phyloP scores from a whole-genome alignment of 305 asterid genomes.

The Fraxinus sp. region DNA sequence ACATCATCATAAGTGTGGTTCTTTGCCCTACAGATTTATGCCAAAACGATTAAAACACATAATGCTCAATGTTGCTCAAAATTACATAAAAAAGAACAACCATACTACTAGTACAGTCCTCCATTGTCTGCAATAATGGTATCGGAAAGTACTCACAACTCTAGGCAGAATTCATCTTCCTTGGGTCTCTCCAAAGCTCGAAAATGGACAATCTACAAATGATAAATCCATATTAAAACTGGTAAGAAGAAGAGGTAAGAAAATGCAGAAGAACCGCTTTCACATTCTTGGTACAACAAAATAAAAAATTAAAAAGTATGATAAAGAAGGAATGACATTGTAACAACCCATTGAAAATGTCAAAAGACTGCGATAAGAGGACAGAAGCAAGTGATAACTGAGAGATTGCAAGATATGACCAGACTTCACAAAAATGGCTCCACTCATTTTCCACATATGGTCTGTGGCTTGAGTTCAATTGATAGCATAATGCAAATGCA shows the following conservation, averaged over 20 bases:
- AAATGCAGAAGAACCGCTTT: background rate
- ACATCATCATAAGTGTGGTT: constrained; percentile 60
- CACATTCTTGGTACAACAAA: background rate
- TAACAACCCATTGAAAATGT: constrained; percentile 1
- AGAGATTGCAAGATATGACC: background rate
- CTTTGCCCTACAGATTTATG: constrained; percentile 41
- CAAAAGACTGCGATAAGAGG: constrained; percentile 8
- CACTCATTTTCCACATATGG: background rate
- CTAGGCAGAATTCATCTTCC: constrained; percentile 51
- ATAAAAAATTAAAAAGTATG: background rate
- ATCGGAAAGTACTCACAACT: constrained; percentile 45
- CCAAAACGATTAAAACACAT: constrained; percentile 1
- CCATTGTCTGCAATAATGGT: constrained; percentile 20
- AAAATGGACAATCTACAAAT: constrained; percentile 50
- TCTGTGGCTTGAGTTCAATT: background rate
- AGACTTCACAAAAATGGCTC: background rate
- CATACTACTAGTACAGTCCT: constrained; percentile 19
- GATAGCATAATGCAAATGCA: background rate
- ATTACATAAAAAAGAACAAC: constrained; percentile 9
- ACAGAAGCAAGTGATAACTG: background rate
- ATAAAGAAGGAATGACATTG: background rate
- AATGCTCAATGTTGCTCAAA: background rate
- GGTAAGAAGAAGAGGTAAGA: background rate
- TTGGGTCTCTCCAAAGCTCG: constrained; percentile 54
- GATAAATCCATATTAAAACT: constrained; percentile 9